These are phyloP conservation scores for Acanthamoeba triangularis DNA, from an alignment of 208 protist genomes.

Conservation along the genomic window DNA sequence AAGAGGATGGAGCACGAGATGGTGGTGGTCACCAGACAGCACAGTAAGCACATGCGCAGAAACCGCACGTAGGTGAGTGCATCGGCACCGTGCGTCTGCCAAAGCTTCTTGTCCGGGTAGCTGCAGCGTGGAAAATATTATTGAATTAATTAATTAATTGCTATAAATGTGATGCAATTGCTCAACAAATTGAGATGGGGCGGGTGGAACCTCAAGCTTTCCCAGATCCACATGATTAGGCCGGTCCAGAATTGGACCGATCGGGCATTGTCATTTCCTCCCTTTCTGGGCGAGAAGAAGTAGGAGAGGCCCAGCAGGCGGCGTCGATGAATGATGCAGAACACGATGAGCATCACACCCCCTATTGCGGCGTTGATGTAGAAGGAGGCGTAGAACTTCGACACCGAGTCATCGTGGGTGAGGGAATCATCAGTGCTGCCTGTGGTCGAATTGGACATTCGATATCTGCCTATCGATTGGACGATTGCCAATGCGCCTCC, in stretches of 20 bases:
- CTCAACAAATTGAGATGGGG: not conserved
- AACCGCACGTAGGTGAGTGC: constrained; percentile 68
- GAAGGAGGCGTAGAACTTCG: constrained; percentile 54
- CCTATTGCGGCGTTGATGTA: constrained; percentile 51
- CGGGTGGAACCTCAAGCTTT: constrained; percentile 3
- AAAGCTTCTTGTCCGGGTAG: constrained; percentile 64
- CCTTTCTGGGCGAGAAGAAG: constrained; percentile 57
- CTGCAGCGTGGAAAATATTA: not conserved
- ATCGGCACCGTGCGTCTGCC: constrained; percentile 47
- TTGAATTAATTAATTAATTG: not conserved
- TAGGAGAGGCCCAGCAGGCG: constrained; percentile 40
- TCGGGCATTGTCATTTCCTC: not conserved
- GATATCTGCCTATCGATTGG: no score
- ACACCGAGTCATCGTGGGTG: constrained; percentile 39
- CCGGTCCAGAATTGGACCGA: constrained; percentile 65
- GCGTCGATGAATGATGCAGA: constrained; percentile 64
- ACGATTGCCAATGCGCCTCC: not conserved
- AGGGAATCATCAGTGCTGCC: not conserved
- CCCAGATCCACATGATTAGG: constrained; percentile 66
- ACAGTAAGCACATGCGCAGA: constrained; percentile 55
- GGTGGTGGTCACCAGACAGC: constrained; percentile 26
- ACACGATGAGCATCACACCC: constrained; percentile 3
- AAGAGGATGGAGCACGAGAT: constrained; percentile 61
- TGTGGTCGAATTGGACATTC: not conserved
- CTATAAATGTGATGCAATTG: not conserved